A percentile compares a stretch with the other conserved stretches of the same genome.
phyloP scores from a whole-genome alignment of 352 stramenopile species.

The Pythium phragmiticola region DNA sequence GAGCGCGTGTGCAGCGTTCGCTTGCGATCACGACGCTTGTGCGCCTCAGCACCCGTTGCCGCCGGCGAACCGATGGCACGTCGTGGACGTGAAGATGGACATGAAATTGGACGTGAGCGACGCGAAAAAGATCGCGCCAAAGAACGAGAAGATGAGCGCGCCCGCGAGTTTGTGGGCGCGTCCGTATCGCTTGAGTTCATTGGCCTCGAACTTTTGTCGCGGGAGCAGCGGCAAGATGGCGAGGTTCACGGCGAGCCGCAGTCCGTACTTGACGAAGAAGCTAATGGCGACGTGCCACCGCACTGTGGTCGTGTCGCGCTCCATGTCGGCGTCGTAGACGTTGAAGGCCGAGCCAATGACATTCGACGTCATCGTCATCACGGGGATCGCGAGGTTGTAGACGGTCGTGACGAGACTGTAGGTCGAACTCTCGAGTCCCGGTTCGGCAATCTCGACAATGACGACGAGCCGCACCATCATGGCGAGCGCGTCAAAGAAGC shows the following conservation, averaged over 20 bases:
- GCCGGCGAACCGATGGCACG: slow-evolving; percentile 60
- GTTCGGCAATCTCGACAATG: slow-evolving; percentile 75
- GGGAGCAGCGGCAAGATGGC: slow-evolving; percentile 54
- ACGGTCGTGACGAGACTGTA: slow-evolving; percentile 78
- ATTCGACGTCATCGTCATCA: slow-evolving; percentile 58
- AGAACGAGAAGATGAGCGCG: slow-evolving; percentile 36
- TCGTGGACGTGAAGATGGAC: slow-evolving; percentile 51
- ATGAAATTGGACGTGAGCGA: slow-evolving; percentile 60
- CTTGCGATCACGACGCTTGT: not conserved
- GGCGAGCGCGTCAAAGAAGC: slow-evolving; percentile 60
- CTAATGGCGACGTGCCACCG: slow-evolving; percentile 54
- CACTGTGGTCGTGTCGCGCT: slow-evolving; percentile 46
- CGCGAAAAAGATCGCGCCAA: slow-evolving; percentile 42
- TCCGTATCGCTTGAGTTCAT: slow-evolving; percentile 50
- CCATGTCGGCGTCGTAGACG: slow-evolving; percentile 62
- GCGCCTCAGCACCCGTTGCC: slow-evolving; percentile 40
- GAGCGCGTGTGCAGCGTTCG: too few species aligned
- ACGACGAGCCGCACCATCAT: slow-evolving; percentile 81
- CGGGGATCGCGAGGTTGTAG: slow-evolving; percentile 69
- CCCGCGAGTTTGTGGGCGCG: slow-evolving; percentile 40
- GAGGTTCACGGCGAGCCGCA: slow-evolving; percentile 45
- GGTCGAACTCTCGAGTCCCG: slow-evolving; percentile 71
- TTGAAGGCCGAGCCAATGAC: slow-evolving; percentile 50
- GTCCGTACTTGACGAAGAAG: slow-evolving; percentile 55
- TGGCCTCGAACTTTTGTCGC: slow-evolving; percentile 43